Percentiles rank a stretch among this genome's conserved stretches.
Conservation (phyloP, 805 yeast genomes). For the Cyberlindnera veronae region DNA sequence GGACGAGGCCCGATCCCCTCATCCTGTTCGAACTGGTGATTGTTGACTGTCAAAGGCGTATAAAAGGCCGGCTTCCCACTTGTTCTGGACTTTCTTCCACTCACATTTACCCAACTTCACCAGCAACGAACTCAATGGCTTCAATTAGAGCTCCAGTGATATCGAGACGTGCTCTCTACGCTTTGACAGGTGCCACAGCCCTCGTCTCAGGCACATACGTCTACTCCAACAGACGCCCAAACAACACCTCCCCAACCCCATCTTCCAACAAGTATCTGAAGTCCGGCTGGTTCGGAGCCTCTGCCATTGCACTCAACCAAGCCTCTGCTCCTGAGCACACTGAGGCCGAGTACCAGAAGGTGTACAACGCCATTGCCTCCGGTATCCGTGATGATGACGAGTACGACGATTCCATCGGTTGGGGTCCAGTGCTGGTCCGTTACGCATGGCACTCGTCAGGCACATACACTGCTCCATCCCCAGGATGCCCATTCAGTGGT, state of each 20-base stretch:
- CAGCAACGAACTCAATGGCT: constrained; percentile 2
- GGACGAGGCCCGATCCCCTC: background rate
- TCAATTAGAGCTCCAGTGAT: constrained; percentile 9
- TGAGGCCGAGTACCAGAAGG: constrained; percentile 53
- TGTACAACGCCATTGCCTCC: constrained; percentile 70
- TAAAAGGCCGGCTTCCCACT: background rate
- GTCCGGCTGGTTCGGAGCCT: constrained; percentile 35
- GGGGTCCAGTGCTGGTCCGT: constrained; percentile 76
- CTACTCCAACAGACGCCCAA: constrained; percentile 17
- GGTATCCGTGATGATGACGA: constrained; percentile 52
- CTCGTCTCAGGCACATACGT: constrained; percentile 30
- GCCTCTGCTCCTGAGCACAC: constrained; percentile 27
- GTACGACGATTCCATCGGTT: constrained; percentile 64
- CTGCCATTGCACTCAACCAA: constrained; percentile 26
- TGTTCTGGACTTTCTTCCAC: background rate
- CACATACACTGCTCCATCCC: constrained; percentile 58
- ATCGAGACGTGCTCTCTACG: constrained; percentile 16
- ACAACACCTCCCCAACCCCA: constrained; percentile 19
- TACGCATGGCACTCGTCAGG: constrained; percentile 88
- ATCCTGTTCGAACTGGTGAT: background rate
- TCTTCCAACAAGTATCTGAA: constrained; percentile 24
- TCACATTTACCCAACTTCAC: background rate
- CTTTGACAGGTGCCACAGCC: constrained; percentile 31
- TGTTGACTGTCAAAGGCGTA: background rate
- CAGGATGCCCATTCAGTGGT: constrained; percentile 42